Conservation (phyloP, 2,329 filamentous ascomycete genomes). For the Plenodomus biglobosus region DNA sequence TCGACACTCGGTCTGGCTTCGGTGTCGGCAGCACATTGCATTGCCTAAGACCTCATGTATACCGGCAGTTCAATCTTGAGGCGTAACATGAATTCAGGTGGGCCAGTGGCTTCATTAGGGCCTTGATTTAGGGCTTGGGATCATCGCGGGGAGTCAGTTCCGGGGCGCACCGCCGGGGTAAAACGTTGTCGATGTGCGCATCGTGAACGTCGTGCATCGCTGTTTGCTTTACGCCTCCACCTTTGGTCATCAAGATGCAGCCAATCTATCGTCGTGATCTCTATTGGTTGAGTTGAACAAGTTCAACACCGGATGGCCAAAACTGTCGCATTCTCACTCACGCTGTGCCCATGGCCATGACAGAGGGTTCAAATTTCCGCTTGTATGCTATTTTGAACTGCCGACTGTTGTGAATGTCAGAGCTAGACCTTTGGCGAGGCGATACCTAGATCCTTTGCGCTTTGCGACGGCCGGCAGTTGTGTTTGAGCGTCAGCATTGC, state of each 20-base stretch:
- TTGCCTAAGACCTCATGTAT: conserved; percentile 7
- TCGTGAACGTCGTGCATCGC: conserved; percentile 1
- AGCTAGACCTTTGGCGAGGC: conserved; percentile 11
- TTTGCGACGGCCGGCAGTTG: conserved; percentile 20
- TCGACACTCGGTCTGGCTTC: conserved; percentile 3
- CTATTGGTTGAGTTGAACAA: background rate
- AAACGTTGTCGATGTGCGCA: conserved; percentile 6
- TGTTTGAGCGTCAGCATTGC: conserved; percentile 10
- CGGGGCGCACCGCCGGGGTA: conserved; percentile 13
- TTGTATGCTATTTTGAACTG: conserved; percentile 18
- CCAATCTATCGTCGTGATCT: background rate
- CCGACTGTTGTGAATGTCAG: conserved; percentile 9
- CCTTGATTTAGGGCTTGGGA: conserved; percentile 7
- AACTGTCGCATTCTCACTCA: conserved; percentile 6
- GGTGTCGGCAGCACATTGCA: conserved; percentile 6
- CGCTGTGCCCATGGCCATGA: background rate
- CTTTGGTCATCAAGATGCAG: conserved; percentile 3
- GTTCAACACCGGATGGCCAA: background rate
- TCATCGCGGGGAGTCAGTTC: conserved; percentile 12
- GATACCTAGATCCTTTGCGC: conserved; percentile 10
- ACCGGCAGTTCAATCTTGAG: conserved; percentile 21
- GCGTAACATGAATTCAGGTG: conserved; percentile 10
- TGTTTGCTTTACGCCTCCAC: conserved; percentile 5
- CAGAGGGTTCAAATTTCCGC: background rate
- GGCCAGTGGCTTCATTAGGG: conserved; percentile 13